phyloP scores from a whole-genome alignment of 1,139 yeast species.

The Candida glucosophila region DNA sequence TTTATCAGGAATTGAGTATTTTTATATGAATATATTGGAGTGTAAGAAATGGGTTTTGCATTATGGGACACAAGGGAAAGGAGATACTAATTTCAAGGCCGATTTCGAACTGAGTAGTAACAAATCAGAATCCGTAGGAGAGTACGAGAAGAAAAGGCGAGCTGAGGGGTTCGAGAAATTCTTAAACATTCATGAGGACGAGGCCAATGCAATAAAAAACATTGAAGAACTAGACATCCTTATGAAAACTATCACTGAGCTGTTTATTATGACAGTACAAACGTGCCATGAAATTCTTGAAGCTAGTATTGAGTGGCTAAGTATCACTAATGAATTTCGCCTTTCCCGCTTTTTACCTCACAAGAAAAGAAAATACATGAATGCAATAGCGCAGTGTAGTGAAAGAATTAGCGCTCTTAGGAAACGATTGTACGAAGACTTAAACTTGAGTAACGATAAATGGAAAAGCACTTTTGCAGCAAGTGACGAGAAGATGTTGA shows the following conservation, averaged over 20 bases:
- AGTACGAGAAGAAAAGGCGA: conserved; percentile 2
- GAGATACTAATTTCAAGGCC: not conserved
- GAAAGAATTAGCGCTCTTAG: too few species aligned
- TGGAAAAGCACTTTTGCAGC: too few species aligned
- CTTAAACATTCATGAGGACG: conserved; percentile 6
- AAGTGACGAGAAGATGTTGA: too few species aligned
- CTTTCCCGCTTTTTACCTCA: conserved; percentile 11
- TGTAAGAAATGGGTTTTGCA: conserved; percentile 3
- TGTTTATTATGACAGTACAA: conserved; percentile 13
- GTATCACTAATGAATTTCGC: conserved; percentile 22
- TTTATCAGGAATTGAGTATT: conserved; percentile 21
- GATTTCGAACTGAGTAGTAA: conserved; percentile 1
- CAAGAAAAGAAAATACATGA: conserved; percentile 6
- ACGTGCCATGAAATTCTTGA: conserved; percentile 12
- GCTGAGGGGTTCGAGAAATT: conserved; percentile 2
- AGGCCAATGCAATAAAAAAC: conserved; percentile 7
- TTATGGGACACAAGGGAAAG: not conserved
- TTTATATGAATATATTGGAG: conserved; percentile 9
- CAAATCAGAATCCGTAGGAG: not conserved
- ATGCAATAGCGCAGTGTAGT: too few species aligned
- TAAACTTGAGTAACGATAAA: too few species aligned
- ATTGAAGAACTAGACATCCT: conserved; percentile 19
- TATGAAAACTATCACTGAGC: conserved; percentile 11
- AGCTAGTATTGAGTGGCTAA: conserved; percentile 17
- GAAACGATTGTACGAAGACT: too few species aligned